These are phyloP conservation scores for Globisporangium mamillatum DNA, from an alignment of 352 stramenopile genomes.

Conservation along the genomic window DNA sequence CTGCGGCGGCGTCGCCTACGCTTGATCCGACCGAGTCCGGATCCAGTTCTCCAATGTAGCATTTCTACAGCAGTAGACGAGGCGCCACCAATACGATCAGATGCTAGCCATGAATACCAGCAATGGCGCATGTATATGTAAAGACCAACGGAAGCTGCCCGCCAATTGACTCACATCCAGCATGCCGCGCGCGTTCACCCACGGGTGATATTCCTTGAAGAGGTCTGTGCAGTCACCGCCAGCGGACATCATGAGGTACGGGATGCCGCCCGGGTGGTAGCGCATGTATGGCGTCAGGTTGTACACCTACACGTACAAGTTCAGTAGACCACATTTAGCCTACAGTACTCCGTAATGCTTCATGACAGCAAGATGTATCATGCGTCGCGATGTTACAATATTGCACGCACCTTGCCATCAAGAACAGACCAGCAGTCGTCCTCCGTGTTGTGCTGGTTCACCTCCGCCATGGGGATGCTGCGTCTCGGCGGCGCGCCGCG, in stretches of 20 bases:
- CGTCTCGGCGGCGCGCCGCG: slow-evolving; percentile 47
- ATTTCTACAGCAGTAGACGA: slow-evolving; percentile 43
- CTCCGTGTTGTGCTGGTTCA: slow-evolving; percentile 81
- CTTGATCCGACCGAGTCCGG: slow-evolving; percentile 34
- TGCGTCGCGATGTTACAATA: neutral
- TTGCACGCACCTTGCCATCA: slow-evolving; percentile 82
- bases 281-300: slow-evolving; percentile 96
- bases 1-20: neutral
- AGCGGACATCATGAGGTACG: slow-evolving; percentile 89
- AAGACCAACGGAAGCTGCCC: neutral
- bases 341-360: neutral
- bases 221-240: slow-evolving; percentile 94
- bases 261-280: slow-evolving; percentile 96
- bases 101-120: neutral
- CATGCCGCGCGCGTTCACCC: slow-evolving; percentile 92
- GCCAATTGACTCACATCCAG: slow-evolving; percentile 46
- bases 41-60: slow-evolving; percentile 68
- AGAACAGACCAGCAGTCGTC: slow-evolving; percentile 94
- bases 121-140: neutral
- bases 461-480: slow-evolving; percentile 80
- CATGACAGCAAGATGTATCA: neutral
- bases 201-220: slow-evolving; percentile 97
- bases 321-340: neutral
- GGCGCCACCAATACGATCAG: neutral
- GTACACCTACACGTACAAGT: slow-evolving; percentile 53